phyloP scores from a whole-genome alignment of 2,329 filamentous ascomycete species.

The Diaporthe sp. region DNA sequence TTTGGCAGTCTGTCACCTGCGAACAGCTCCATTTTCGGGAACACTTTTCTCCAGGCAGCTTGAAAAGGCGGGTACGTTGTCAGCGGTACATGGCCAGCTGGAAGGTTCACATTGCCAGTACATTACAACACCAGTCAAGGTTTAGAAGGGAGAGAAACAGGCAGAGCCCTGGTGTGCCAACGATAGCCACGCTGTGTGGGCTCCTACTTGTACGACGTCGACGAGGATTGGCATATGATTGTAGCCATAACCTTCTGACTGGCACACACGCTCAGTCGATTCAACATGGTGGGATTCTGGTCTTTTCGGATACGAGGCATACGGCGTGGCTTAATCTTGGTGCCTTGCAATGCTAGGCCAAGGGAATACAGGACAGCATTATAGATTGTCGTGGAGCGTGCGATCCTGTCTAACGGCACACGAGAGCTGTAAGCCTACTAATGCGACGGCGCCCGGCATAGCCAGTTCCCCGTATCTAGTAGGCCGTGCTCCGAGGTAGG shows the following conservation, averaged over 20 bases:
- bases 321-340: background rate
- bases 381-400: background rate
- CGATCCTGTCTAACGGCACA: background rate
- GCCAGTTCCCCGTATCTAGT: background rate
- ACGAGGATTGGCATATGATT: background rate
- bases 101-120: background rate
- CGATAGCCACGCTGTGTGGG: background rate
- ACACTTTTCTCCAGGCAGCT: background rate
- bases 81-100: background rate
- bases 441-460: background rate
- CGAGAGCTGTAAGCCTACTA: background rate
- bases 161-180: background rate
- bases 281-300: background rate
- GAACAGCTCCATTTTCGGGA: background rate
- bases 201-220: slow-evolving; percentile 21
- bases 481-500: background rate
- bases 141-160: background rate
- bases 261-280: background rate
- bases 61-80: background rate
- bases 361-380: background rate
- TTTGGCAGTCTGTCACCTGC: slow-evolving; percentile 2
- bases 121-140: background rate
- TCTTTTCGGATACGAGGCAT: background rate
- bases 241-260: background rate
- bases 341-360: background rate